Evolutionary conservation across 306 rosid genomes (phyloP), one percentile per base, ranked within the genome.

Genomic region (Pueraria montana): DNA sequence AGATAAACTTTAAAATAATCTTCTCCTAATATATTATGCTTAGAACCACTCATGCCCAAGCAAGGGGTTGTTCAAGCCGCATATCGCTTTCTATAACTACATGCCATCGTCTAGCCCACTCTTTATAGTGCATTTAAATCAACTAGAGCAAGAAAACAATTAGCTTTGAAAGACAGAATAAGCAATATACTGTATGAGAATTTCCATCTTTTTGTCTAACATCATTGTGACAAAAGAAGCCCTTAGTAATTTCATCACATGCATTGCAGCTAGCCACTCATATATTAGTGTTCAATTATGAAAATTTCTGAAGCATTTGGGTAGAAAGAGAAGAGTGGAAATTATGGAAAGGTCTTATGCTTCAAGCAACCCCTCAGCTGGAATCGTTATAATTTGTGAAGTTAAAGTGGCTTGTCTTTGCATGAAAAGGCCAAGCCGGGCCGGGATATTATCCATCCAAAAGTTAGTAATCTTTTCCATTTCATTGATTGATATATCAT

Each of bases 401-500:
- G 84, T 81, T 52, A 69, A 74, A 67, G 81, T 75, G 77, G 67
- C 58, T 79, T 82, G 74, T 67, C 74, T 83, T 82, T 87, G 81
- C 89, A 88, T 77, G 82, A 61, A 86, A 85, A 34, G 48, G 73
- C 36, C 24, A 34, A 38, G 73, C 36, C 24, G 42, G 36, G 6
- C 11, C 18, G 81, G 9, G 80, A 70, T 80, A 65, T 76, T 69
- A 74, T 48, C 34, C 20, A 75, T 72, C 86, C 48, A 84, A 93
- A 91, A 89, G 93, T 87, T 80, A 36, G 80, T 83, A 45, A 83
- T 85, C 91, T 86, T 90, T 89, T 82, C 85, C 66, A 68, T 83
- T 87, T 83, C 84, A 72, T 80, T 86, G 94, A 91, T 91, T 90
- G 96, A 93, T 82, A 82, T 89, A 91, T 93, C 89, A 93, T 91